Evolutionary conservation across 2,329 filamentous ascomycete species (phyloP), one percentile per base, ranked within the genome.

Genomic region (Niveomyces coronatus): DNA sequence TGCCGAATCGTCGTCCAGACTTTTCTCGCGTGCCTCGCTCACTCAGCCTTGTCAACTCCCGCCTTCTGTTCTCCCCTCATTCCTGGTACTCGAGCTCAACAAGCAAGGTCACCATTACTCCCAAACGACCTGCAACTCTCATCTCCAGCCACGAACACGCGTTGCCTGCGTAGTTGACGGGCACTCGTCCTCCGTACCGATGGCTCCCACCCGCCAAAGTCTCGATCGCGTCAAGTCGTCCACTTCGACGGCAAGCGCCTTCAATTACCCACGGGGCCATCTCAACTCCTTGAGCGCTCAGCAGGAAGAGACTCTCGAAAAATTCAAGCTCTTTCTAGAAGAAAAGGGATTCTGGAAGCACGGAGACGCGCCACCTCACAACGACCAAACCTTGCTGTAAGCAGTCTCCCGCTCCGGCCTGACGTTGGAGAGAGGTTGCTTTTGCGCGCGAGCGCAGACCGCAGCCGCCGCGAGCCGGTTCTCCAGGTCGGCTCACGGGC

Each of bases 211-310:
- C 36, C 29, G 22, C 36, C 29, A 33, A 22, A 39, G 29, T 31
- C 37, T 39, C 37, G 37, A 39, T 2, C 38, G 28, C 15, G 24
- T 27, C 40, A 37, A 31, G 40, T 45, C 44, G 11, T 49, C 56
- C 6, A 45, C 51, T 14, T 55, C 52, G 6, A 51, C 52, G 8
- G 40, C 47, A 31, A 48, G 48, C 42, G 64, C 66, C 30, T 53
- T 65, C 47, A 70, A 68, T 45, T 88, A 82, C 58, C 83, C 83
- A 3, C 64, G 73, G 34, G 87, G 85, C n/a, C 87, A 94, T 56
- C 65, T 89, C 31, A 81, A 85, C 34, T 81, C 89, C 59, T 69
- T 95, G 43, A 84, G 67, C 18, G 64, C 70, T 15, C 67, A 74
- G 35, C 83, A 95, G 63, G 70, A 78, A 47, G 62, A 68, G 20